Evolutionary conservation across 2,329 filamentous ascomycete species (phyloP), one percentile per base, ranked within the genome.

Genomic region (Fusarium tanahbumbuense): DNA sequence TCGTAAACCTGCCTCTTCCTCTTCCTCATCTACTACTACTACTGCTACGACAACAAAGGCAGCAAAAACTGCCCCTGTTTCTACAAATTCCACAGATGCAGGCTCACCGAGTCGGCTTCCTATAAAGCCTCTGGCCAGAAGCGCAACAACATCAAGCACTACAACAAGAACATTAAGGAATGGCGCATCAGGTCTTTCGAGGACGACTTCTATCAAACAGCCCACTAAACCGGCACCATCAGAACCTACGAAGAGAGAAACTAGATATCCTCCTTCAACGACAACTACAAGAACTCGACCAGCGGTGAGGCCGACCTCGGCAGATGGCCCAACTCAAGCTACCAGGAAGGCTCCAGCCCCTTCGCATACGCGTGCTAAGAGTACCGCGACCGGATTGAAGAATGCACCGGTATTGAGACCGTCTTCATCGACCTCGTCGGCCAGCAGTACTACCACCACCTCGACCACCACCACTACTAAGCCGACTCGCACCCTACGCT

Each of bases 31-130:
- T 18, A 64, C 73, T 8, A 46, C 73, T 48, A 64, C 56, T 23
- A 46, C 73, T 48, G 63, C 56, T 23, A 23, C 46, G 18, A 61
- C 67, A 22, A 55, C 25, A 28, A 46, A 18, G 20, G 23, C 32
- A 53, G 41, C 49, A 42, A 53, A n/a, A 16, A 27, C 23, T 20
- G n/a, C 23, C n/a, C 18, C 65, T 44, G 64, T 59, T 47, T 25
- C 67, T 41, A 25, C 56, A 46, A 46, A 53, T 60, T 30, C 64
- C 30, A 32, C 70, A 18, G 72, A 73, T 34, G 74, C 34, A 53
- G 49, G 70, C 20, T 87, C 85, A 12, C 85, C 86, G 3, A 87
- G 83, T 73, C 82, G 85, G 41, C 78, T 87, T 32, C 85, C 85
- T 41, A 75, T 84, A 70, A 86, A 85, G 73, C 83, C 83, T 32